Evolutionary conservation across 495 filamentous ascomycete genomes (phyloP).

Genomic region (Apiosordaria backusii): DNA sequence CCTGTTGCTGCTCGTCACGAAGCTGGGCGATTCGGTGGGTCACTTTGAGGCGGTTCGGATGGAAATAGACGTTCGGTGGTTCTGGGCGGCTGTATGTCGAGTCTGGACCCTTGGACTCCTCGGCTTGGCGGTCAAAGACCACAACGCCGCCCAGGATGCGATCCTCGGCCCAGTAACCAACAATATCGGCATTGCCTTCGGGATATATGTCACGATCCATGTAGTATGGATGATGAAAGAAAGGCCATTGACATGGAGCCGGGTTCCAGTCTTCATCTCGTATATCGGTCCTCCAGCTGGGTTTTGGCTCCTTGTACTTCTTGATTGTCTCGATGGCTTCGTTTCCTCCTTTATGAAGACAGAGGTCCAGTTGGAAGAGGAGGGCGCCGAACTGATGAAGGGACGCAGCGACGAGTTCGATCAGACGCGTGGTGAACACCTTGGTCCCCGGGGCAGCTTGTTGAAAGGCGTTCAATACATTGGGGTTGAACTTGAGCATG

Average conservation of each 20-base stretch:
- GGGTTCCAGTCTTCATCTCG: no score
- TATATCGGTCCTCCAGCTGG: neutral
- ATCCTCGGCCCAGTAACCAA: constrained; percentile 37
- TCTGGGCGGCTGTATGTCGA: neutral
- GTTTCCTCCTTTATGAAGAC: constrained; percentile 9
- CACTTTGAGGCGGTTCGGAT: constrained; percentile 13
- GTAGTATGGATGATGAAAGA: constrained; percentile 29
- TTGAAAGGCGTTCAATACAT: constrained; percentile 24
- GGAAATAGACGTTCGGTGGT: constrained; percentile 22
- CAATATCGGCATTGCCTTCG: constrained; percentile 29
- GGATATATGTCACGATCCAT: constrained; percentile 29
- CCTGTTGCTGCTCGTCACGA: constrained; percentile 21
- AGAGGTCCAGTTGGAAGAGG: constrained; percentile 22
- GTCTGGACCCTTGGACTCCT: constrained; percentile 4
- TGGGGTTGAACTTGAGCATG: constrained; percentile 17
- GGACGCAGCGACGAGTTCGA: constrained; percentile 30
- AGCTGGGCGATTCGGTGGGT: constrained; percentile 23
- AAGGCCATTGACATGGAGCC: constrained; percentile 12
- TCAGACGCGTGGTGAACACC: constrained; percentile 24
- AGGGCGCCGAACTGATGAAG: constrained; percentile 31
- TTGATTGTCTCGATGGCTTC: constrained; percentile 13
- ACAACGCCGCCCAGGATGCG: constrained; percentile 33
- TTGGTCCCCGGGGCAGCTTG: constrained; percentile 17
- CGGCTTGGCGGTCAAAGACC: constrained; percentile 28
- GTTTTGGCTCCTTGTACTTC: constrained; percentile 14